Conservation (phyloP, 495 filamentous ascomycete genomes). For the Lindgomyces ingoldianus region DNA sequence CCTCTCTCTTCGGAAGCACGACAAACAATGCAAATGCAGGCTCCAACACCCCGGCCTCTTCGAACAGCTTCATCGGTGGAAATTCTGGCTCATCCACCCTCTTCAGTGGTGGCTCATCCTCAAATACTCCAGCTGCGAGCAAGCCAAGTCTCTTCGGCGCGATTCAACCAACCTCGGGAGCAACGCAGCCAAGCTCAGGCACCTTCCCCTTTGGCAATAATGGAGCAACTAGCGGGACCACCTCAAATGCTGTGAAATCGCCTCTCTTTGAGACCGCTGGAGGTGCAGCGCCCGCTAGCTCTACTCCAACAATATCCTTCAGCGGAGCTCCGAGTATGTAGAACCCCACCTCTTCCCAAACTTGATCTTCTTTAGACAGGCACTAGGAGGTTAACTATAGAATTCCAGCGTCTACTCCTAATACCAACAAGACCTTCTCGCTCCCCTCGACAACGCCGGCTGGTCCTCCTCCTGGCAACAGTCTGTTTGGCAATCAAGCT, state of each 20-base stretch:
- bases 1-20: constrained; percentile 16
- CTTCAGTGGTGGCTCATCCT: constrained; percentile 5
- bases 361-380: not conserved
- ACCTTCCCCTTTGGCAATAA: not conserved
- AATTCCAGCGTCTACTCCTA: constrained; percentile 34
- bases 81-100: constrained; percentile 11
- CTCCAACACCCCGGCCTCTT: constrained; percentile 11
- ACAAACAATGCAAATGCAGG: constrained; percentile 17
- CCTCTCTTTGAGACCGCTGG: constrained; percentile 8
- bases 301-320: constrained; percentile 12
- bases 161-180: constrained; percentile 11
- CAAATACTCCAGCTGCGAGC: constrained; percentile 21
- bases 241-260: not conserved
- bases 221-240: not conserved
- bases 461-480: constrained; percentile 56
- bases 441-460: constrained; percentile 64
- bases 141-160: constrained; percentile 21
- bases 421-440: constrained; percentile 49
- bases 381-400: constrained; percentile 11
- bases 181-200: constrained; percentile 7
- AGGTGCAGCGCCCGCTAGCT: constrained; percentile 4
- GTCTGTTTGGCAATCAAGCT: constrained; percentile 35
- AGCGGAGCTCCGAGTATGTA: not conserved
- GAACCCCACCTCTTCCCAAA: not conserved
- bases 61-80: constrained; percentile 1